Percentiles rank a stretch among this genome's conserved stretches.
Evolutionary conservation across 1,284 basidiomycete genomes (phyloP).

Genomic region (Xanthoconium separans): DNA sequence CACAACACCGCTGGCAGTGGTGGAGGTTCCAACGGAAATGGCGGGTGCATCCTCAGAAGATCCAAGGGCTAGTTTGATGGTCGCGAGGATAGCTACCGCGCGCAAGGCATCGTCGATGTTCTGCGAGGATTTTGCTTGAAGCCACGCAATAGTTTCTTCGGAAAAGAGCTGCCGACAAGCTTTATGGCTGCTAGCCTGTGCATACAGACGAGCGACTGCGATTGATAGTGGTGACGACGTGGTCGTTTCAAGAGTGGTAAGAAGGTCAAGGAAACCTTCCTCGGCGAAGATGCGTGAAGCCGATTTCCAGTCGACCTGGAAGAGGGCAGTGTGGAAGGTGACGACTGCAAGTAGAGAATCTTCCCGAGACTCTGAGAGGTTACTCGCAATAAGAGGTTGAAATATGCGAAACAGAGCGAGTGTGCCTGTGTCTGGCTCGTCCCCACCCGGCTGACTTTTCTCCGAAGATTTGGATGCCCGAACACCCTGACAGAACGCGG

Average conservation of each 20-base stretch:
- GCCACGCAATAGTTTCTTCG: conserved; percentile 57
- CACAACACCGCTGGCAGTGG: conserved; percentile 33
- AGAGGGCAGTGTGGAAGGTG: conserved; percentile 67
- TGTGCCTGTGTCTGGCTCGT: conserved; percentile 43
- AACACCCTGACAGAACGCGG: conserved; percentile 61
- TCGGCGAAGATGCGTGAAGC: conserved; percentile 61
- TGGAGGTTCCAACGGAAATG: conserved; percentile 28
- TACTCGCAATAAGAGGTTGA: conserved; percentile 43
- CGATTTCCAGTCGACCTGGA: conserved; percentile 70
- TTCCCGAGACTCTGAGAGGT: conserved; percentile 57
- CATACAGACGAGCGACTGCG: conserved; percentile 67
- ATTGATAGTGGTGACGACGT: conserved; percentile 47
- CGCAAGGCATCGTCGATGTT: conserved; percentile 47
- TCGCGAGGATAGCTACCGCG: conserved; percentile 67
- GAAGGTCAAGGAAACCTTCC: conserved; percentile 59
- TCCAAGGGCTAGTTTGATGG: conserved; percentile 75
- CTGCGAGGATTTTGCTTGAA: conserved; percentile 55
- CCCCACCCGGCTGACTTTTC: conserved; percentile 23
- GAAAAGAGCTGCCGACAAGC: conserved; percentile 61
- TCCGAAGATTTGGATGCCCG: conserved; percentile 37
- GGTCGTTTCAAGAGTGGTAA: conserved; percentile 62
- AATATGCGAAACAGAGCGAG: conserved; percentile 50
- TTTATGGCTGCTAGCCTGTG: conserved; percentile 74
- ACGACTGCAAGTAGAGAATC: conserved; percentile 48
- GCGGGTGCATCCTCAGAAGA: conserved; percentile 44